Conservation (phyloP, 768 basidiomycete species). For the Termitomyces sp. region DNA sequence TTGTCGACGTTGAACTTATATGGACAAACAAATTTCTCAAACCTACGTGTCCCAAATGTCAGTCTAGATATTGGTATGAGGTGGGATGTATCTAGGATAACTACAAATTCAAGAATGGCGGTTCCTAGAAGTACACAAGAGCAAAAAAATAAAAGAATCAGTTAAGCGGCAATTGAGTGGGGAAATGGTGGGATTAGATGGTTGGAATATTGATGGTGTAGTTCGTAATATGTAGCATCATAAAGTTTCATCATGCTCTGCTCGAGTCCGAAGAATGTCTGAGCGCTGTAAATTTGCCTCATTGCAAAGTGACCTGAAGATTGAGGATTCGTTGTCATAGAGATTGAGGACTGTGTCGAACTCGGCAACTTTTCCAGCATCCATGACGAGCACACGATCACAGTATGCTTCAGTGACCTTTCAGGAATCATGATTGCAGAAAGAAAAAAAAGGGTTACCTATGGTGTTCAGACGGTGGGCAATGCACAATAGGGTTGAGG, state of each 20-base stretch:
- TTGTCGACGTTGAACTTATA: neutral
- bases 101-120: neutral
- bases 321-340: slow-evolving; percentile 53
- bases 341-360: slow-evolving; percentile 69
- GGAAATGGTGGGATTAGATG: neutral
- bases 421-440: neutral
- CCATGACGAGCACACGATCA: slow-evolving; percentile 70
- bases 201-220: too few relatives aligned
- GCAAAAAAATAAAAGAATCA: too few relatives aligned
- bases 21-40: neutral
- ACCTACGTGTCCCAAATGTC: neutral
- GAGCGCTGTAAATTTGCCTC: slow-evolving; percentile 51
- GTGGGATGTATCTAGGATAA: neutral
- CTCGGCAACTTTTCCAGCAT: slow-evolving; percentile 61
- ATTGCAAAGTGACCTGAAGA: slow-evolving; percentile 67
- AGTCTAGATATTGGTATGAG: neutral
- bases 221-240: neutral
- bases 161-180: neutral
- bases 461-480: slow-evolving; percentile 58
- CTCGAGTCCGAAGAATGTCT: slow-evolving; percentile 50
- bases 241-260: slow-evolving; percentile 18
- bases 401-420: slow-evolving; percentile 40
- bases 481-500: slow-evolving; percentile 50
- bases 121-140: neutral
- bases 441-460: slow-evolving; percentile 21